Conservation (phyloP, 495 filamentous ascomycete species). For the Lasiosphaeris hirsuta region DNA sequence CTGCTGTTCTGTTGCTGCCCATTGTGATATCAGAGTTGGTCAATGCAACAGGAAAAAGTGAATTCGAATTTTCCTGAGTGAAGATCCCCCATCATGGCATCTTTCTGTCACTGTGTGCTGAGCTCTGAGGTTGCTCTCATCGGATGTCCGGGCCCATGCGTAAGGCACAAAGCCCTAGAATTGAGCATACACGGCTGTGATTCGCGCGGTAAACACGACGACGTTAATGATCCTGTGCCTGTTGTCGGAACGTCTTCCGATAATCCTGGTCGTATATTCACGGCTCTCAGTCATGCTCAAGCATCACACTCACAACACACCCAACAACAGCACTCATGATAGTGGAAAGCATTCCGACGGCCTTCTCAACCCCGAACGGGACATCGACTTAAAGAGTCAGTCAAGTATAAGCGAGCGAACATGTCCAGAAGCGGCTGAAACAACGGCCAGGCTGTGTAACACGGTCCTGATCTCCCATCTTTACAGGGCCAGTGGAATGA, state of each 20-base stretch:
- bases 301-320: too few species aligned
- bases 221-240: neutral
- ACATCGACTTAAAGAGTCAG: too few species aligned
- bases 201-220: neutral
- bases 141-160: conserved; percentile 9
- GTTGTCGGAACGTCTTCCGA: too few species aligned
- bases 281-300: too few species aligned
- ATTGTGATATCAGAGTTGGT: neutral
- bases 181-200: neutral
- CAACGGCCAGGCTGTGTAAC: conserved; percentile 1
- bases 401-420: neutral
- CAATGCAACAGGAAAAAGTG: neutral
- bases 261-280: too few species aligned
- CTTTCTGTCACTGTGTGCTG: too few species aligned
- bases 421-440: neutral
- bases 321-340: too few species aligned
- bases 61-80: neutral
- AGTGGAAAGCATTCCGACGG: too few species aligned
- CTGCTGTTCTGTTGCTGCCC: too few species aligned
- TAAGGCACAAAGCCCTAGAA: neutral
- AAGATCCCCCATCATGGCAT: neutral
- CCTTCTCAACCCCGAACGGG: too few species aligned
- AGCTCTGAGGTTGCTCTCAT: neutral
- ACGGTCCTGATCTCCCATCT: conserved; percentile 4
- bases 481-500: neutral